These are phyloP conservation scores for Zymoseptoria ardabiliae DNA, from an alignment of 2,329 filamentous ascomycete genomes.

Conservation along the genomic window DNA sequence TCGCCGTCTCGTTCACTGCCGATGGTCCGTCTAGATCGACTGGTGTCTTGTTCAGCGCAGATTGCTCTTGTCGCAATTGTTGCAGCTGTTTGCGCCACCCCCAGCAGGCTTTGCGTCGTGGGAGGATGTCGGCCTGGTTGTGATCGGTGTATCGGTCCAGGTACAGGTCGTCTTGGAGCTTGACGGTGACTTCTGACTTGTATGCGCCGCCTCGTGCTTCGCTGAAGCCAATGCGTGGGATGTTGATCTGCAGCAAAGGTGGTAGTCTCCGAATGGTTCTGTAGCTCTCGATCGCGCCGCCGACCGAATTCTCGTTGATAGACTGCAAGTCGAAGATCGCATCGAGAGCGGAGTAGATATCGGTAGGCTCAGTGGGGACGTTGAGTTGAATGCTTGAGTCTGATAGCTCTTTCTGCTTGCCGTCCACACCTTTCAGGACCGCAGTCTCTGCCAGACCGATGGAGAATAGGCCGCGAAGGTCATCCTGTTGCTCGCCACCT, in stretches of 20 bases:
- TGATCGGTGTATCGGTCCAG: slow-evolving; percentile 81
- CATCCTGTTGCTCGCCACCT: slow-evolving; percentile 70
- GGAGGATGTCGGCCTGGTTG: slow-evolving; percentile 53
- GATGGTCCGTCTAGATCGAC: slow-evolving; percentile 22
- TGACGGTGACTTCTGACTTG: slow-evolving; percentile 72
- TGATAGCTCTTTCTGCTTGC: slow-evolving; percentile 22
- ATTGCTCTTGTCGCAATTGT: slow-evolving; percentile 24
- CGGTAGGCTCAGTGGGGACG: slow-evolving; percentile 50
- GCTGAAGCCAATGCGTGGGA: slow-evolving; percentile 74
- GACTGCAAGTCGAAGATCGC: slow-evolving; percentile 75
- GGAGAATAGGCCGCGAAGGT: slow-evolving; percentile 25
- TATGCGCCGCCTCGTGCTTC: slow-evolving; percentile 47
- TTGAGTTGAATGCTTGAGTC: slow-evolving; percentile 58
- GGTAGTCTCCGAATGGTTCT: slow-evolving; percentile 59
- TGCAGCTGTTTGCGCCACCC: slow-evolving; percentile 58
- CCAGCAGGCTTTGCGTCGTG: slow-evolving; percentile 65
- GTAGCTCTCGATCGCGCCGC: slow-evolving; percentile 51
- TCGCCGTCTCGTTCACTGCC: slow-evolving; percentile 28
- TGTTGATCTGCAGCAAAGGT: slow-evolving; percentile 79
- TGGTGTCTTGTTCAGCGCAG: slow-evolving; percentile 17
- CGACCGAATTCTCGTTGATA: slow-evolving; percentile 53
- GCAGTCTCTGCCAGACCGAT: slow-evolving; percentile 18
- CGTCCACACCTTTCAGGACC: slow-evolving; percentile 13
- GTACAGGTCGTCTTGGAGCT: slow-evolving; percentile 73
- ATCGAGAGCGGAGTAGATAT: slow-evolving; percentile 78